Base-by-base conservation (phyloP, 129 eudicot genomes). In the Kitagawia praeruptora region DNA sequence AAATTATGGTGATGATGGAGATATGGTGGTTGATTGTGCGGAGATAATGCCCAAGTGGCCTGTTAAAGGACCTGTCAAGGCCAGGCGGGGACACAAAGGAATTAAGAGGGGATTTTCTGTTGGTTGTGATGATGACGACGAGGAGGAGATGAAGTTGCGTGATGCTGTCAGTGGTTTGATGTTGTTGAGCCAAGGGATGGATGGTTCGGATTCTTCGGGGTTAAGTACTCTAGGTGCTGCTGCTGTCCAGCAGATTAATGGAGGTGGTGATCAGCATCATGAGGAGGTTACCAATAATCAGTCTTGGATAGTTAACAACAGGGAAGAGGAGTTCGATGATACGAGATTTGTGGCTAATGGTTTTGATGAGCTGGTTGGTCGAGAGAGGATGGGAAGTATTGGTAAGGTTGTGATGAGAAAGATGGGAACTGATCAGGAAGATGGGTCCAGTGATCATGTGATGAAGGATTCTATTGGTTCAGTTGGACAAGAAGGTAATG, bases 1-100 rank as follows among this genome's bases (percentile, higher is more conserved):
- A 0, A 49, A 38, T 3, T n/a, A 79, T 4, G 77, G 15, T 8
- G 82, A 77, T 41, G 74, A 61, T 40, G 77, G 28, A 49, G 45
- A 37, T 6, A 18, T 0, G n/a, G 83, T 74, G 77, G 54, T 77
- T 44, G 89, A 88, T 84, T 79, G 88, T 70, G 37, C 77, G 0
- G 34, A 81, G 82, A 42, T 47, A 18, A n/a, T 90, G 82, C 75
- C 56, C 0, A 79, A 81, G 15, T 91, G 92, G 96, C 23, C 83
- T 12, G 86, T 81, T 46, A 87, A 5, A 40, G 42, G 42, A 40
- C 37, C 37, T 34, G 37, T 34, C 2, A 34, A 84, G 0, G 91
- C 84, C 3, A 64, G 66, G 80, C 74, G 93, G 25, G 89, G 88
- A 0, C 84, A 82, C 0, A 80, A 27, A 81, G 40, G 80, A 63